A percentile compares a stretch with the other conserved stretches of the same genome.
phyloP scores from a whole-genome alignment of 768 basidiomycete genomes.

The Rhodotorula paludigena region DNA sequence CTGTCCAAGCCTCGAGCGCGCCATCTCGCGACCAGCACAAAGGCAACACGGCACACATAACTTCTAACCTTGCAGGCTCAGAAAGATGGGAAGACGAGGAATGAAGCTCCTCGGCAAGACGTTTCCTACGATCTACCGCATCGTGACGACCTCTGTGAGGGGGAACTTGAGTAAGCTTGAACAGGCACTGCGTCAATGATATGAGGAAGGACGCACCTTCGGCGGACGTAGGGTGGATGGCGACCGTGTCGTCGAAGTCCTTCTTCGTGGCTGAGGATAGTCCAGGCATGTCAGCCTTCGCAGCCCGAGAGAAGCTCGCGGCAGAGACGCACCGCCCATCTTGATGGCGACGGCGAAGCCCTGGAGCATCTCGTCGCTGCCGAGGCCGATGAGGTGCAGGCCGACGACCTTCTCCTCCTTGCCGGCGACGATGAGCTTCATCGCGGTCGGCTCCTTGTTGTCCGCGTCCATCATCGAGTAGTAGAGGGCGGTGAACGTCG shows the following conservation, averaged over 20 bases:
- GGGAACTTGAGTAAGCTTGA: too few relatives aligned
- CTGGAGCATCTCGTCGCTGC: conserved; percentile 91
- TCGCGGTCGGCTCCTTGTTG: conserved; percentile 88
- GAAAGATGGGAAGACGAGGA: too few relatives aligned
- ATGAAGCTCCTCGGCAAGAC: too few relatives aligned
- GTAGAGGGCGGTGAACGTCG: conserved; percentile 57
- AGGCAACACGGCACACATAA: too few relatives aligned
- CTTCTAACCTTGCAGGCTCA: too few relatives aligned
- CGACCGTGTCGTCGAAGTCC: conserved; percentile 81
- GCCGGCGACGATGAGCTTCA: conserved; percentile 83
- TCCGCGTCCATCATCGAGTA: conserved; percentile 80
- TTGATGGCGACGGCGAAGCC: conserved; percentile 96
- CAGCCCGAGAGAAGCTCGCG: too few relatives aligned
- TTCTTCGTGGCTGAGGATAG: conserved; percentile 60
- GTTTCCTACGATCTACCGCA: conserved; percentile 27
- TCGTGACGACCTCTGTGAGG: conserved; percentile 28
- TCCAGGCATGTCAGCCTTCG: background rate
- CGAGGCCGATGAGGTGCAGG: conserved; percentile 82
- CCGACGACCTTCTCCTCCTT: conserved; percentile 94
- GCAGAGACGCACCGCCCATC: conserved; percentile 64
- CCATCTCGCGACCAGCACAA: too few relatives aligned
- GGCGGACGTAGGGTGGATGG: conserved; percentile 65
- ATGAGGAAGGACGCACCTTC: conserved; percentile 2
- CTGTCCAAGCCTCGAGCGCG: too few relatives aligned
- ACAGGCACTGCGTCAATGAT: too few relatives aligned